phyloP scores from a whole-genome alignment of 169 alveolate species.

The Perkinsus chesapeaki region DNA sequence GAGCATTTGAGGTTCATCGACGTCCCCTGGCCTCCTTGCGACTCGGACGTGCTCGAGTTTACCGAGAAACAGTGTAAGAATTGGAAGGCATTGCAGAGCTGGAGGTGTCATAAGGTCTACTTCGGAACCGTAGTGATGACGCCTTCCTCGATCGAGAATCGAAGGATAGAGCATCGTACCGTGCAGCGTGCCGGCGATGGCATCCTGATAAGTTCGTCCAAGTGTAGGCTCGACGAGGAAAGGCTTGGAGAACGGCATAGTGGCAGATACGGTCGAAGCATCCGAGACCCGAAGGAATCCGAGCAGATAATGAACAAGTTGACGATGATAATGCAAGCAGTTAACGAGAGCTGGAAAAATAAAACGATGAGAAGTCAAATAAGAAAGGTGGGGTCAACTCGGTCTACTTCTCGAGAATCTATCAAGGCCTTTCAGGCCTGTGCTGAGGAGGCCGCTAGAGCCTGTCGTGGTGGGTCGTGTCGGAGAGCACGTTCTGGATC shows the following conservation, averaged over 20 bases:
- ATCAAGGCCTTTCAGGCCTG: background rate
- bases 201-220: background rate
- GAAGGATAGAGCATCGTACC: background rate
- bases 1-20: background rate
- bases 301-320: background rate
- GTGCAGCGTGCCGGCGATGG: background rate
- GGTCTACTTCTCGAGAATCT: background rate
- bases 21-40: background rate
- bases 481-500: background rate
- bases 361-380: background rate
- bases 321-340: background rate
- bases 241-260: background rate
- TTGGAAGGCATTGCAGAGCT: background rate
- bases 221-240: background rate
- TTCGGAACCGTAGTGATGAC: background rate
- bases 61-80: background rate
- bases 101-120: background rate
- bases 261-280: background rate
- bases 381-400: background rate
- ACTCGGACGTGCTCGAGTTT: background rate
- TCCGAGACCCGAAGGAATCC: background rate
- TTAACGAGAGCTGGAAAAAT: background rate
- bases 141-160: background rate
- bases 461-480: background rate
- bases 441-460: background rate